Evolutionary conservation across 169 alveolate species (phyloP), one percentile per base, ranked within the genome.

Genomic region (Plasmodium inui): DNA sequence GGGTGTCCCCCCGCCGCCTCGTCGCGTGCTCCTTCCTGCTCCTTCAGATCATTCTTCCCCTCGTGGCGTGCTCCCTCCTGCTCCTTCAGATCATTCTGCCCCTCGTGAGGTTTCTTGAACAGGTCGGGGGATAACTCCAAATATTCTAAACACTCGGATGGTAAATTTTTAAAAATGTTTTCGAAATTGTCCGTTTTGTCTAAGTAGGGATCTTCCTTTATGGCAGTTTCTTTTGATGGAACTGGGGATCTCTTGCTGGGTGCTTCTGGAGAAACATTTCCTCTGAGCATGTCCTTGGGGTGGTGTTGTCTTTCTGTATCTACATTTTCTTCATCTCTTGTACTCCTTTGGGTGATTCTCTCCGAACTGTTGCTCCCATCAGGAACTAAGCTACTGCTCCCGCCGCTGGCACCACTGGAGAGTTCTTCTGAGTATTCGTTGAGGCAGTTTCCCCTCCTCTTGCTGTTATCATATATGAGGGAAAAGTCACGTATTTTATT

Each of bases 111-210:
- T 53, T 34, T 57, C 14, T 17, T 74, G 17, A 74, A 53, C 34
- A 55, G 3, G 1, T 8, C 55, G 26, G 93, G 93, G 4, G 85
- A 86, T 32, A 86, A 74, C 61, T 86, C 93, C 41, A 86, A 78
- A 76, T 86, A 86, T 53, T 86, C 93, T 34, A 86, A 39, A 70
- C 93, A 86, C 12, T 86, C 93, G 17, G 83, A 74, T n/a, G 93
- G 39, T 22, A 86, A 86, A 86, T 86, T 57, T 76, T 86, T 74
- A 86, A 86, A 86, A 53, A 86, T 86, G 7, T 86, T 74, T 74
- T 74, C 86, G 39, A 73, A 53, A 30, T 12, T n/a, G 55, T 82
- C 55, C 12, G 55, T 26, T 5, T 55, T 82, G 37, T 28, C 39
- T 32, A 14, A 6, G 12, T 82, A 0, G n/a, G 39, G 6, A 0